Percentiles rank a stretch among this genome's conserved stretches.
Evolutionary conservation across 2,329 filamentous ascomycete species (phyloP).

Genomic region (Byssoonygena ceratinophila): DNA sequence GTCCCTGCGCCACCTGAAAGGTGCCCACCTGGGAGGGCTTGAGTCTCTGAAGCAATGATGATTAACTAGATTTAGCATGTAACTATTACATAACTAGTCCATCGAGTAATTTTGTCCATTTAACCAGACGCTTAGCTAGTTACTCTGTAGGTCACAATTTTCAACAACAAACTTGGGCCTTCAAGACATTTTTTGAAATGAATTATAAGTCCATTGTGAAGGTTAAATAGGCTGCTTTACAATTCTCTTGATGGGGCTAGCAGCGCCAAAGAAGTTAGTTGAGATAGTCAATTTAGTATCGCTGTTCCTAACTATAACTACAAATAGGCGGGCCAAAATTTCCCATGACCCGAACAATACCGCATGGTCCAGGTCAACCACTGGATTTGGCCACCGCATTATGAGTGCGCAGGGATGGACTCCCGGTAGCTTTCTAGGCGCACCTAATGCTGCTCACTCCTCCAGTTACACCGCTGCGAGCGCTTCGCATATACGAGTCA

Average conservation of each 20-base stretch:
- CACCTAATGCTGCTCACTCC: conserved; percentile 62
- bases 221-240: too few species aligned
- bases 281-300: not conserved
- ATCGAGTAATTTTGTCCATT: too few species aligned
- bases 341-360: conserved; percentile 92
- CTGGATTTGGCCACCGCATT: conserved; percentile 79
- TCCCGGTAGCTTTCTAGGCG: conserved; percentile 72
- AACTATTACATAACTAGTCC: too few species aligned
- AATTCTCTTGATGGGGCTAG: conserved; percentile 67
- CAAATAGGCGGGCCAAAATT: conserved; percentile 54
- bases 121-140: too few species aligned
- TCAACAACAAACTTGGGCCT: too few species aligned
- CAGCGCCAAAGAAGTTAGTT: conserved; percentile 55
- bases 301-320: not conserved
- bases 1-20: too few species aligned
- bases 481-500: conserved; percentile 72
- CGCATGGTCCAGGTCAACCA: conserved; percentile 73
- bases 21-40: too few species aligned
- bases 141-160: too few species aligned
- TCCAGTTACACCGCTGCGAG: conserved; percentile 69
- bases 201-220: too few species aligned
- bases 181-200: too few species aligned
- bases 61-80: too few species aligned
- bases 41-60: too few species aligned
- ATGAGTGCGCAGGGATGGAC: conserved; percentile 83